Conservation (phyloP, 225 moss, liverwort and hornwort species). For the Marchantia paleacea region DNA sequence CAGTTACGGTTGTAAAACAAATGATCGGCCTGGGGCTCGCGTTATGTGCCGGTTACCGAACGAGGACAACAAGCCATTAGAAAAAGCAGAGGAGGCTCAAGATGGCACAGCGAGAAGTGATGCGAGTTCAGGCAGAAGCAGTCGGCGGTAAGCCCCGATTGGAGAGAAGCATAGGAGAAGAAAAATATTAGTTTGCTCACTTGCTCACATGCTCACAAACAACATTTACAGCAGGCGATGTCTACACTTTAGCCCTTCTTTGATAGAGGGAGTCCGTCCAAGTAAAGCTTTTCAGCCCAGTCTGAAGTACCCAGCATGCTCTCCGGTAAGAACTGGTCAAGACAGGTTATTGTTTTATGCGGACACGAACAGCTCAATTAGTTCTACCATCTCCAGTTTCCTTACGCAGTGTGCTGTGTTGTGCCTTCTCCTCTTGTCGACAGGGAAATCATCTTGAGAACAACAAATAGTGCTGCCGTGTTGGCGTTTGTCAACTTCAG, state of each 20-base stretch:
- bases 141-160: constrained; percentile 23
- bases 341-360: not conserved
- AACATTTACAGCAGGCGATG: not conserved
- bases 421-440: not conserved
- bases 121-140: constrained; percentile 2
- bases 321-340: not conserved
- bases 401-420: not conserved
- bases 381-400: not conserved
- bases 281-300: not conserved
- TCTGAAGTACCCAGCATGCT: not conserved
- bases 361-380: not conserved
- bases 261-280: not conserved
- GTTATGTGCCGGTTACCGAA: constrained; percentile 14
- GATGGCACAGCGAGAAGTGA: not conserved
- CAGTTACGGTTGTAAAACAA: not conserved
- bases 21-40: not conserved
- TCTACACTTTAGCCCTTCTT: not conserved
- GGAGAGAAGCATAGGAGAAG: too few relatives aligned
- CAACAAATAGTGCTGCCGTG: constrained; percentile 62
- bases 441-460: constrained; percentile 65
- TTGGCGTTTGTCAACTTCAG: constrained; percentile 63
- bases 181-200: not conserved
- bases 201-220: not conserved
- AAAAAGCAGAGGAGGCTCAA: not conserved
- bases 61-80: not conserved